Evolutionary conservation across 768 basidiomycete species (phyloP), one percentile per base, ranked within the genome.

Genomic region (Austroboletus eburneus): DNA sequence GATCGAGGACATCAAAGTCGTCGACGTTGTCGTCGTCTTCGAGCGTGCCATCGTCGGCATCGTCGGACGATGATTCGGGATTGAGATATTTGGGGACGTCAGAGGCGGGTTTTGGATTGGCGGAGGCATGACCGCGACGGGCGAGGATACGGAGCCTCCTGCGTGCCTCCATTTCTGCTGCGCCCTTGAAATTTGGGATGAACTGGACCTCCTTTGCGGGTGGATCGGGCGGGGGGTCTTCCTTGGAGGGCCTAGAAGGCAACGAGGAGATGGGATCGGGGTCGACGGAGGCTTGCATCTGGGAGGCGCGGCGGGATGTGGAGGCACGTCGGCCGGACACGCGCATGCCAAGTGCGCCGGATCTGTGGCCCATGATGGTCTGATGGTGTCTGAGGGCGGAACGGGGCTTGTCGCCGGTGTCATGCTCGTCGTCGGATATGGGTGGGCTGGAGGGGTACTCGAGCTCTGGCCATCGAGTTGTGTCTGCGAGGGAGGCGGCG

Each of bases 381-480:
- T 86, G 82, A 6, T 90, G 87, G 65, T 94, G 85, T 59, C 85
- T 88, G 53, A 96, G 74, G 13, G 77, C 59, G 12, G 12, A 5
- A 27, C 27, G 27, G 12, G 9, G 54, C 20, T 14, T 66, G 25
- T 50, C 48, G 24, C 72, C 72, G 10, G 67, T 70, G 42, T 78
- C 77, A 9, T 66, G 67, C 47, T 89, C 88, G 49, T 86, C 81
- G 44, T 87, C 84, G 45, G 83, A 82, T 33, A 85, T 72, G 32
- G 83, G 78, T 0, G 88, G 91, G 53, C 83, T 86, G 13, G 78
- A 63, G 0, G 91, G 85, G 29, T 77, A 69, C 3, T 73, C 73
- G 43, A 97, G 79, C 64, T 96, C 91, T 23, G 92, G 92, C 89
- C 91, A 95, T 61, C 80, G 69, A 21, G 87, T 78, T 12, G 70